A percentile compares a stretch with the other conserved stretches of the same genome.
Conservation (phyloP, 345 rosid genomes). For the Melaleuca quinquenervia region DNA sequence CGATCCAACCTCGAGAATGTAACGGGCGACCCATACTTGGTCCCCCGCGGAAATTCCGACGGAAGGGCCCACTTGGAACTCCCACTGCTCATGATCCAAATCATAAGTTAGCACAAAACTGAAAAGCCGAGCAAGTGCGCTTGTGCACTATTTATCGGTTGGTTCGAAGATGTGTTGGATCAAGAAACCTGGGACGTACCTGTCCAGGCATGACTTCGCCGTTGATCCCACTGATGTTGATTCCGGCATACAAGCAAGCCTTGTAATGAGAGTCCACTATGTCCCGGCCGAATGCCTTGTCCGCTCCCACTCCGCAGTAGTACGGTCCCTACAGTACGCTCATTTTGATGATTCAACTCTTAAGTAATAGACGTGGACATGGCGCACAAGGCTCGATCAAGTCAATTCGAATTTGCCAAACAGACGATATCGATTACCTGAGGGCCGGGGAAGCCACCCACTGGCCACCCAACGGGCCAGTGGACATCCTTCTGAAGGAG, state of each 20-base stretch:
- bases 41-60: constrained; percentile 73
- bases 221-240: constrained; percentile 65
- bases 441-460: constrained; percentile 73
- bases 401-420: not conserved
- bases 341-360: not conserved
- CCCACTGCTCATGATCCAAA: constrained; percentile 16
- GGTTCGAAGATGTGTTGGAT: not conserved
- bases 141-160: not conserved
- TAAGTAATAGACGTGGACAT: not conserved
- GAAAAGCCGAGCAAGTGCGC: not conserved
- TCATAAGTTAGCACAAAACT: not conserved
- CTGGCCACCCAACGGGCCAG: constrained; percentile 80
- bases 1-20: constrained; percentile 56
- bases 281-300: constrained; percentile 73
- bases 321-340: constrained; percentile 50
- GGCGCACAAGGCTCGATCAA: not conserved
- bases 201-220: constrained; percentile 93
- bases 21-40: constrained; percentile 71
- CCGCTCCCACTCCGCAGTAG: constrained; percentile 79
- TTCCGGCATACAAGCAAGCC: constrained; percentile 77
- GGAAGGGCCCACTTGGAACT: constrained; percentile 74
- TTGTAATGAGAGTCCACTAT: constrained; percentile 74
- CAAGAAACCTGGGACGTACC: constrained; percentile 6
- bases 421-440: constrained; percentile 24
- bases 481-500: constrained; percentile 45